Evolutionary conservation across 2,329 filamentous ascomycete genomes (phyloP).

Genomic region (Pestalotiopsis sp.): DNA sequence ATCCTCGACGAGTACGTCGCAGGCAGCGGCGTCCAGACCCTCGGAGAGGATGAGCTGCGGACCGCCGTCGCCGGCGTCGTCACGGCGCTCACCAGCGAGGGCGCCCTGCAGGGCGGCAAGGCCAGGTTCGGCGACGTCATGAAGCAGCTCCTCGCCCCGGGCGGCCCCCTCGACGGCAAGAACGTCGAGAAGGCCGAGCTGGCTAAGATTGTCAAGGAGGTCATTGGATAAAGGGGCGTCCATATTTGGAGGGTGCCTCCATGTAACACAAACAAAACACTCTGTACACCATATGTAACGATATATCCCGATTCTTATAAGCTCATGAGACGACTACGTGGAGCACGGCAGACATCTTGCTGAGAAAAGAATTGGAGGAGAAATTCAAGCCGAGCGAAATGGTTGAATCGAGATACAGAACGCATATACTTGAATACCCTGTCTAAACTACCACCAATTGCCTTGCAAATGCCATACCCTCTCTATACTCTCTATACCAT

Average conservation of each 20-base stretch:
- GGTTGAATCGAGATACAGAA: no score
- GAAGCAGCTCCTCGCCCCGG: constrained; percentile 58
- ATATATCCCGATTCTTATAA: neutral
- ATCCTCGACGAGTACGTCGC: constrained; percentile 69
- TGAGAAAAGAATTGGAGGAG: no score
- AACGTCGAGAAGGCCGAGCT: constrained; percentile 65
- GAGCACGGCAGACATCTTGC: neutral
- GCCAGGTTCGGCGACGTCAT: constrained; percentile 62
- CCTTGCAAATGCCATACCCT: no score
- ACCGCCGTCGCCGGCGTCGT: constrained; percentile 54
- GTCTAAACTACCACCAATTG: no score
- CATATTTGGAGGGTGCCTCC: no score
- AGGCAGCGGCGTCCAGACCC: constrained; percentile 58
- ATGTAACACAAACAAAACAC: neutral
- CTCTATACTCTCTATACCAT: no score
- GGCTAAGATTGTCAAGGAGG: constrained; percentile 62
- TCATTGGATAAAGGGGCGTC: constrained; percentile 11
- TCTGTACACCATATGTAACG: constrained; percentile 2
- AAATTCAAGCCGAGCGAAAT: no score
- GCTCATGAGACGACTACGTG: neutral
- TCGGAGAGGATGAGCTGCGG: constrained; percentile 62
- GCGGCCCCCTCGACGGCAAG: constrained; percentile 61
- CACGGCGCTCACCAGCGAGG: constrained; percentile 50
- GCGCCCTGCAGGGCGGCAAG: constrained; percentile 39
- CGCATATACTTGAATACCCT: no score